Base-by-base conservation (phyloP, 257 asterid species). In the Phtheirospermum japonicum region DNA sequence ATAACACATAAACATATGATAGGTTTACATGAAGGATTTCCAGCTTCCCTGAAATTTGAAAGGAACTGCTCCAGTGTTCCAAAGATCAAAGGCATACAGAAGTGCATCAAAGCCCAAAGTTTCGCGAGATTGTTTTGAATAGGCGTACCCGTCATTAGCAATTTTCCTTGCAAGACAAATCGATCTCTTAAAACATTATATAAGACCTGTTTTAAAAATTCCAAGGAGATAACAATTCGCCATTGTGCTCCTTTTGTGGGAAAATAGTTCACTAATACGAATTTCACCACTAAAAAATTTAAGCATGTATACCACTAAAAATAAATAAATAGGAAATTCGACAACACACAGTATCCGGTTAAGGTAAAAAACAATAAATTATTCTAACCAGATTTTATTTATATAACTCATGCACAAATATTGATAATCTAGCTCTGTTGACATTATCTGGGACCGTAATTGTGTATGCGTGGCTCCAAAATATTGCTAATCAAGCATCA, bases 91-190 rank as follows among this genome's bases (percentile, higher is more conserved):
- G n/a, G n/a, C n/a, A n/a, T n/a, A n/a, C n/a, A n/a, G n/a, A n/a
- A n/a, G n/a, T n/a, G n/a, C n/a, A n/a, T n/a, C n/a, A n/a, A n/a
- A n/a, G n/a, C n/a, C n/a, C n/a, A n/a, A n/a, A n/a, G n/a, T n/a
- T n/a, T n/a, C n/a, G 87, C 68, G 32, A 92, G 85, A 75, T 83
- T 92, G 83, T 92, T 92, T 76, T 92, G 98, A 68, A 92, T 82
- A 48, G 98, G 98, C 20, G 98, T 92, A 75, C 98, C 98, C 16
- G 97, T 88, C 87, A 92, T 82, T 80, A 92, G 82, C 84, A 92
- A 75, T 66, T 82, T 89, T 67, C 98, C 76, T 61, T 97, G 97
- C 79, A 89, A 80, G 75, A 84, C 63, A 77, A 81, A 92, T 57
- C 66, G 81, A 68, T 83, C 90, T 62, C 73, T n/a, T n/a, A n/a